Conservation (phyloP, 2,329 filamentous ascomycete genomes). For the Gnomoniopsis smithogilvyi region DNA sequence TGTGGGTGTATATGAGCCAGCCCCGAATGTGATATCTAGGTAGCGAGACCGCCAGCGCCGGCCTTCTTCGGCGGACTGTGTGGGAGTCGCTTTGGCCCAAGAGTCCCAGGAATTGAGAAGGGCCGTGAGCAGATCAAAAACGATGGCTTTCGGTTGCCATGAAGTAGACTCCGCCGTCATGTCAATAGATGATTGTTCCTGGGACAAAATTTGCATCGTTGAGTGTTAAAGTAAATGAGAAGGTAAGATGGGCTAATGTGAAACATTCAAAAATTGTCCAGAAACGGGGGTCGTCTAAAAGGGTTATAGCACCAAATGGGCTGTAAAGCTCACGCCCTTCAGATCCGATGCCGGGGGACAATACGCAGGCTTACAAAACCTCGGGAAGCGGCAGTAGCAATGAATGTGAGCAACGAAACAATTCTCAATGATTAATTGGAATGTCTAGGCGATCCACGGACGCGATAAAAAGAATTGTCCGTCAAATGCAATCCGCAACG, state of each 20-base stretch:
- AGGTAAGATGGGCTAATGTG: too few species aligned
- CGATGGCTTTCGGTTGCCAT: conserved; percentile 31
- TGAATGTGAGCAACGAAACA: background rate
- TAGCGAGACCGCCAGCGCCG: conserved; percentile 34
- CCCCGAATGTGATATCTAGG: conserved; percentile 34
- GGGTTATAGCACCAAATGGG: background rate
- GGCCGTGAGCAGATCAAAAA: conserved; percentile 39
- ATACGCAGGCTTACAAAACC: background rate
- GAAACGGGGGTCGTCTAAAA: background rate
- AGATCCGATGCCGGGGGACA: background rate
- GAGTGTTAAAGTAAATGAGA: background rate
- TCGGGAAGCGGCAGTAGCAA: background rate
- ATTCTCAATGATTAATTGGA: background rate
- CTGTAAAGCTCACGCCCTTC: background rate
- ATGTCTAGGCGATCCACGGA: too few species aligned
- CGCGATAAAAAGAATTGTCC: too few species aligned
- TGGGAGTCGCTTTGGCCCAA: conserved; percentile 32
- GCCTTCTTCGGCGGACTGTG: conserved; percentile 24
- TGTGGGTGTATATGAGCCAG: conserved; percentile 26
- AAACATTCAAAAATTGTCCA: background rate
- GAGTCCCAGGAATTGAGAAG: conserved; percentile 37
- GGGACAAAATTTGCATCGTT: background rate
- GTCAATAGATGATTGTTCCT: background rate
- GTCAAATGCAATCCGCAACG: too few species aligned
- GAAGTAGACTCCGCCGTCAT: background rate